Conservation (phyloP, 176 grass and related monocot genomes). For the Lolium perenne region DNA sequence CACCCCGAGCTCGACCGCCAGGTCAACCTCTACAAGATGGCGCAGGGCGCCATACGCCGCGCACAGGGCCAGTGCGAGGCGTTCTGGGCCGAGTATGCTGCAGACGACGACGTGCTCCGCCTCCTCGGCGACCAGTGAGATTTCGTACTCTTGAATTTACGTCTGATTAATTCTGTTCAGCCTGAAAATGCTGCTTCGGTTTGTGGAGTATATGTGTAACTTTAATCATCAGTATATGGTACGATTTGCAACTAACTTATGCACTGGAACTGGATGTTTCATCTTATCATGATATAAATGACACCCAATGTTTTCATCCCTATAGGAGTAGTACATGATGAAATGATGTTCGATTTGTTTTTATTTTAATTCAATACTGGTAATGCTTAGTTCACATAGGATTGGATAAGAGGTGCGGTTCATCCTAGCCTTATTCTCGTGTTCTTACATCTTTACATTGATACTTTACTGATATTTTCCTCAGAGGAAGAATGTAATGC, state of each 20-base stretch:
- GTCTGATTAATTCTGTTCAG: background rate
- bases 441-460: too few relatives aligned
- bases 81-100: background rate
- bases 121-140: background rate
- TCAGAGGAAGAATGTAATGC: background rate
- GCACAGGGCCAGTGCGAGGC: background rate
- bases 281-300: background rate
- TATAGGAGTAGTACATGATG: too few relatives aligned
- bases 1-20: background rate
- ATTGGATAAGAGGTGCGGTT: background rate
- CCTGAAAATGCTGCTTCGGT: background rate
- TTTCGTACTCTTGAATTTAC: background rate
- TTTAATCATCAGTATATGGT: background rate
- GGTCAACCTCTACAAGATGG: slow-evolving; percentile 14
- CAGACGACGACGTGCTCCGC: background rate
- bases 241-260: background rate
- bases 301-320: background rate
- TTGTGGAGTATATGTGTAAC: background rate
- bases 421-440: background rate
- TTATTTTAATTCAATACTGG: background rate
- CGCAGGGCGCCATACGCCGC: background rate
- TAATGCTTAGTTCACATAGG: background rate
- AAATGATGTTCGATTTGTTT: background rate
- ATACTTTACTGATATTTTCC: background rate
- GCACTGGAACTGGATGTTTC: background rate